A percentile compares a stretch with the other conserved stretches of the same genome.
Evolutionary conservation across 805 yeast genomes (phyloP).

Genomic region (Allodekkera sacchari): DNA sequence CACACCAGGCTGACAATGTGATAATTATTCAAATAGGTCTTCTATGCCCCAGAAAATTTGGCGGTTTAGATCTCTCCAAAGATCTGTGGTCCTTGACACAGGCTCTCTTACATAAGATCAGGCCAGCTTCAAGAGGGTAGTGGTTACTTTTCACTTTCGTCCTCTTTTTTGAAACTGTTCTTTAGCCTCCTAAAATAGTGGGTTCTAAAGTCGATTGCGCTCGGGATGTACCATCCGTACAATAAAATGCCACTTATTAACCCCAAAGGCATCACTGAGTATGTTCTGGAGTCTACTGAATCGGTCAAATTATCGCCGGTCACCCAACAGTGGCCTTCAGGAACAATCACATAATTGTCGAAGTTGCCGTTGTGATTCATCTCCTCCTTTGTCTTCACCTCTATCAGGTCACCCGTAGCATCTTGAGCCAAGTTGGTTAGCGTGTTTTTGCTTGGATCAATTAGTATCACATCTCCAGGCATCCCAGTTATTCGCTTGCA

Average conservation of each 20-base stretch:
- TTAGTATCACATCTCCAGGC: constrained; percentile 83
- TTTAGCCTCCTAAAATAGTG: constrained; percentile 50
- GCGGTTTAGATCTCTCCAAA: constrained; percentile 12
- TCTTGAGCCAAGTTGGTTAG: constrained; percentile 22
- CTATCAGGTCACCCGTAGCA: constrained; percentile 1
- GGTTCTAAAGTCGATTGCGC: constrained; percentile 21
- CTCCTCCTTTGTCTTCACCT: constrained; percentile 7
- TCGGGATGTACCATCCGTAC: constrained; percentile 52
- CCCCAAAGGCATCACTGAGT: constrained; percentile 85
- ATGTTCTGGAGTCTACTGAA: constrained; percentile 82
- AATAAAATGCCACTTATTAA: constrained; percentile 80
- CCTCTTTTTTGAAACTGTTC: constrained; percentile 39
- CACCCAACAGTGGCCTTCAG: constrained; percentile 94
- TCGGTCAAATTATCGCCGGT: constrained; percentile 90
- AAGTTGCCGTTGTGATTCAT: constrained; percentile 14
- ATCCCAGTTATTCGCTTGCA: constrained; percentile 92
- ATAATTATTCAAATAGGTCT: no score
- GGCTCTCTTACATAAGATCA: no score
- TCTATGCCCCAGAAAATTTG: background rate
- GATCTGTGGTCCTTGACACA: no score
- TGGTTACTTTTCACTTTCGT: no score
- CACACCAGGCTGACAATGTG: no score
- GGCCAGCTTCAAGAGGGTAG: no score
- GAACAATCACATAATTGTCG: constrained; percentile 63
- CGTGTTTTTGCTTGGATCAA: constrained; percentile 68